phyloP scores from a whole-genome alignment of 768 basidiomycete genomes.

The Leccinum subgranulosum region DNA sequence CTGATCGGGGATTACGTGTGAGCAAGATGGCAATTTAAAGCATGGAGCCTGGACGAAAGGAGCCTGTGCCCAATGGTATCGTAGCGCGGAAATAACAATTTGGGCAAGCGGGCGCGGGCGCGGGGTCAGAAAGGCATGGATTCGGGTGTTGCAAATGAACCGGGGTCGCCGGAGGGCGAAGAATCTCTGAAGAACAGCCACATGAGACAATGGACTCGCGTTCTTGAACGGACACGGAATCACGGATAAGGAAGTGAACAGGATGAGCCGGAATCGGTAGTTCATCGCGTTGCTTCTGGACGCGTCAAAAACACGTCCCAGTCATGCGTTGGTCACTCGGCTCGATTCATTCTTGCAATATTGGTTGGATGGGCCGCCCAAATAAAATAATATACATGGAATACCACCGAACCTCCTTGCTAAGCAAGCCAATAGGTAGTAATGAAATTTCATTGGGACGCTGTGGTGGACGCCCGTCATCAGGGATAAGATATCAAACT shows the following conservation, averaged over 20 bases:
- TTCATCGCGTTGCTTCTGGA: conserved; percentile 8
- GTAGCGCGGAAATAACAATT: conserved; percentile 26
- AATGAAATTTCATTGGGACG: conserved; percentile 14
- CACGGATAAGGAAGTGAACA: conserved; percentile 16
- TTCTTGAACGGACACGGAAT: conserved; percentile 10
- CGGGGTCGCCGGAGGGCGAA: conserved; percentile 22
- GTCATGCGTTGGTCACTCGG: conserved; percentile 23
- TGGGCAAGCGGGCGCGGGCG: conserved; percentile 12
- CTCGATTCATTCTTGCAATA: conserved; percentile 13
- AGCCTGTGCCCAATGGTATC: conserved; percentile 6
- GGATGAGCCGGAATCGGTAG: conserved; percentile 11
- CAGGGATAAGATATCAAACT: conserved; percentile 11
- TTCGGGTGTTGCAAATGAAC: conserved; percentile 25
- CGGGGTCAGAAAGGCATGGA: conserved; percentile 21
- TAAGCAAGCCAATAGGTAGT: background rate
- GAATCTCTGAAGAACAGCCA: conserved; percentile 12
- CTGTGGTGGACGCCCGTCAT: background rate
- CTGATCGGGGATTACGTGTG: conserved; percentile 29
- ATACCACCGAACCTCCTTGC: conserved; percentile 11
- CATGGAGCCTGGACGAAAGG: conserved; percentile 11
- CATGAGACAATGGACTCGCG: conserved; percentile 24
- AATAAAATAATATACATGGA: conserved; percentile 9
- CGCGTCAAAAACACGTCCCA: conserved; percentile 24
- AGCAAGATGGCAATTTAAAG: conserved; percentile 6
- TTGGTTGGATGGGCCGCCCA: too few relatives aligned